Percentiles rank a stretch among this genome's conserved stretches.
Evolutionary conservation across 768 basidiomycete species (phyloP).

Genomic region (Udeniomyces megalosporus): DNA sequence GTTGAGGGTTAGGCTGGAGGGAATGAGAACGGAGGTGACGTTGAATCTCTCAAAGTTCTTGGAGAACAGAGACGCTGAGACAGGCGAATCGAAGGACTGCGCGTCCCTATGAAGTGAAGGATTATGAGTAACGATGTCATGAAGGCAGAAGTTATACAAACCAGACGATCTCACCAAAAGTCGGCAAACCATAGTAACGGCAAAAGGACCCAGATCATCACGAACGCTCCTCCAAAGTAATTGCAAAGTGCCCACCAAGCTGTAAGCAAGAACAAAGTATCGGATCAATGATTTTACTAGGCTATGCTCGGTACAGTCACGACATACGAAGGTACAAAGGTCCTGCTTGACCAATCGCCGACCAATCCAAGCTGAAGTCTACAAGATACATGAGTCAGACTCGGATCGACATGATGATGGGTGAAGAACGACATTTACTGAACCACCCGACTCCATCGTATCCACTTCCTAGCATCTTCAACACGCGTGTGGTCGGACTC

Average conservation of each 20-base stretch:
- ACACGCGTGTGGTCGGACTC: conserved; percentile 21
- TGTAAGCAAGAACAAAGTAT: conserved; percentile 16
- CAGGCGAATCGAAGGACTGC: conserved; percentile 24
- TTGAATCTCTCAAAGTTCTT: conserved; percentile 27
- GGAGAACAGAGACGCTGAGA: conserved; percentile 27
- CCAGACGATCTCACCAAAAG: too few relatives aligned
- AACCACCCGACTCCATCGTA: conserved; percentile 28
- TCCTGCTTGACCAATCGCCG: conserved; percentile 24
- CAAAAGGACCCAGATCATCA: conserved; percentile 28
- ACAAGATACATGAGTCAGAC: neutral
- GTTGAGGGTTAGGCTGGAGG: conserved; percentile 26
- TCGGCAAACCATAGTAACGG: conserved; percentile 23
- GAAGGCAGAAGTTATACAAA: too few relatives aligned
- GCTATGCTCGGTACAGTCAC: too few relatives aligned
- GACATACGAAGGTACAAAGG: conserved; percentile 21
- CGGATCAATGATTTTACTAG: too few relatives aligned
- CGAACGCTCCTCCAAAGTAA: conserved; percentile 27
- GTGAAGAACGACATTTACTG: neutral
- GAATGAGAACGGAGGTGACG: conserved; percentile 27
- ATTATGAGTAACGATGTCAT: too few relatives aligned
- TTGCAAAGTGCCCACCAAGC: conserved; percentile 29
- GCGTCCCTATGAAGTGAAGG: too few relatives aligned
- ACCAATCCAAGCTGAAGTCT: conserved; percentile 30
- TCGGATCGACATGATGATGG: neutral
- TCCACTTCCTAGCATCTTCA: conserved; percentile 26